These are phyloP conservation scores for Nannochloropsis salina DNA, from an alignment of 108 stramenopile genomes.

Conservation along the genomic window DNA sequence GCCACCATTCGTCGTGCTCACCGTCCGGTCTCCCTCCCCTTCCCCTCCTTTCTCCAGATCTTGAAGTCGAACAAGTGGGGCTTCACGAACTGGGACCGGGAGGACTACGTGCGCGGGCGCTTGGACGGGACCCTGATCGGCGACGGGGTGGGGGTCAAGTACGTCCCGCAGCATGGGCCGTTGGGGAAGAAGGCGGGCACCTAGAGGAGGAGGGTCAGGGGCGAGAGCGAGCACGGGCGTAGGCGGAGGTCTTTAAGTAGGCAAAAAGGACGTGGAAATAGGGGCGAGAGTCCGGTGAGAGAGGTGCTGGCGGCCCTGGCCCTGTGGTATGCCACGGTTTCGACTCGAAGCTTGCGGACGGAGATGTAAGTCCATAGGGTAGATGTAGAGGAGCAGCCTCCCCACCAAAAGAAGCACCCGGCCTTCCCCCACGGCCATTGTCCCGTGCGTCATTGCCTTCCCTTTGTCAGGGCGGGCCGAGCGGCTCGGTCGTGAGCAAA, in stretches of 20 bases:
- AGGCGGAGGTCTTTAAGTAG: background rate
- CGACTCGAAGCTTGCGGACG: too few relatives aligned
- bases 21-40: background rate
- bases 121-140: constrained; percentile 75
- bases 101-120: constrained; percentile 86
- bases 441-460: too few relatives aligned
- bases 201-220: background rate
- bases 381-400: too few relatives aligned
- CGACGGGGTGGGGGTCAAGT: constrained; percentile 58
- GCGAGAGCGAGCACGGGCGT: background rate
- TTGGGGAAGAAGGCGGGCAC: constrained; percentile 26
- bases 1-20: background rate
- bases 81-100: constrained; percentile 93
- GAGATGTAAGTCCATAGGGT: too few relatives aligned
- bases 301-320: too few relatives aligned
- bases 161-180: constrained; percentile 56
- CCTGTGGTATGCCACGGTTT: too few relatives aligned
- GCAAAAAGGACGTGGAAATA: background rate
- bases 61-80: constrained; percentile 98
- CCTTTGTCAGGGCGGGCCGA: too few relatives aligned
- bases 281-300: background rate
- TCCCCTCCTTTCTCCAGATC: constrained; percentile 57
- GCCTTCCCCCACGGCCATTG: too few relatives aligned
- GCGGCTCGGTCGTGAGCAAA: too few relatives aligned
- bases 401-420: too few relatives aligned